Evolutionary conservation across 371 early-diverging fungal genomes (phyloP).

Genomic region (Synchytrium microbalum): DNA sequence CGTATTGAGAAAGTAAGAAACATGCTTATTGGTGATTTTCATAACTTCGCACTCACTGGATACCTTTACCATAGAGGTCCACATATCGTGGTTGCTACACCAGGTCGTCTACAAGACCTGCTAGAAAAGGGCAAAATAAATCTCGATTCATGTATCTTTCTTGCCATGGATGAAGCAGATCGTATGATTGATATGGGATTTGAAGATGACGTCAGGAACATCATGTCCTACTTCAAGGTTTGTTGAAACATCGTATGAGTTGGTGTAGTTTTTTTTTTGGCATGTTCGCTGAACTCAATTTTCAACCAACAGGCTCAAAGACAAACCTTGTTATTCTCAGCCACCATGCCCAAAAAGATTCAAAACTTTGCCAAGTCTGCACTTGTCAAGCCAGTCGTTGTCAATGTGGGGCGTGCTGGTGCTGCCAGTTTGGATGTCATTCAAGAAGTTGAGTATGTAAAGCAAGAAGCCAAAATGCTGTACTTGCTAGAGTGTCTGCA

Average conservation of each 20-base stretch:
- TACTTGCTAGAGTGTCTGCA: slow-evolving; percentile 86
- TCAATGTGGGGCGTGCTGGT: slow-evolving; percentile 98
- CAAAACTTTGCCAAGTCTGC: slow-evolving; percentile 88
- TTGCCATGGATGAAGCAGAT: slow-evolving; percentile 63
- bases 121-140: slow-evolving; percentile 31
- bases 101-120: slow-evolving; percentile 52
- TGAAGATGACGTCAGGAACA: slow-evolving; percentile 70
- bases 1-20: slow-evolving; percentile 46
- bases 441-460: slow-evolving; percentile 96
- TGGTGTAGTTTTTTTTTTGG: neutral
- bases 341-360: slow-evolving; percentile 97
- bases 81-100: slow-evolving; percentile 50
- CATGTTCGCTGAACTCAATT: neutral
- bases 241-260: neutral
- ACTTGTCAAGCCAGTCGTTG: slow-evolving; percentile 82
- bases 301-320: slow-evolving; percentile 46
- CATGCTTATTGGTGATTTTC: neutral
- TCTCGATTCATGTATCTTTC: slow-evolving; percentile 19
- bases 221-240: slow-evolving; percentile 85
- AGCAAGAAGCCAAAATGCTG: slow-evolving; percentile 88
- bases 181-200: slow-evolving; percentile 71
- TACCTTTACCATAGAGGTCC: slow-evolving; percentile 38
- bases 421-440: slow-evolving; percentile 95
- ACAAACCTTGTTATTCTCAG: slow-evolving; percentile 89
- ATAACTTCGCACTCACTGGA: too few species aligned